Conservation (phyloP, 2,329 filamentous ascomycete genomes). For the Penicillium sp. region DNA sequence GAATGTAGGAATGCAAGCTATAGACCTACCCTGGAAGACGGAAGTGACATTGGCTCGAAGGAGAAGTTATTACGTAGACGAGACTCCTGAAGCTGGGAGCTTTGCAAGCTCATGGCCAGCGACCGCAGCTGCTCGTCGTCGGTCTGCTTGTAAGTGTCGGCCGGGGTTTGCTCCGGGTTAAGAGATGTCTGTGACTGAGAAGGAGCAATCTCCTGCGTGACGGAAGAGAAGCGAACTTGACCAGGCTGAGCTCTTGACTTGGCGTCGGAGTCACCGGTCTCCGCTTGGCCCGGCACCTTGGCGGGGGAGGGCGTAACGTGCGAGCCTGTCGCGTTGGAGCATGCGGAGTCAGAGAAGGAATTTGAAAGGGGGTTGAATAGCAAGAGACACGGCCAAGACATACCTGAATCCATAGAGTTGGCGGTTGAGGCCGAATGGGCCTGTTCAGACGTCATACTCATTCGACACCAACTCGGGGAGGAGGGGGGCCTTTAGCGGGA, state of each 20-base stretch:
- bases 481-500: conserved; percentile 30
- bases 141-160: conserved; percentile 25
- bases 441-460: conserved; percentile 43
- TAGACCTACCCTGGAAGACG: conserved; percentile 53
- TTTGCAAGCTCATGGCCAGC: conserved; percentile 73
- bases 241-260: conserved; percentile 36
- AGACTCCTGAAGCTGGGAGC: conserved; percentile 76
- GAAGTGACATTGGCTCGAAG: conserved; percentile 89
- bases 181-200: conserved; percentile 35
- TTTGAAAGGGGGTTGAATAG: neutral
- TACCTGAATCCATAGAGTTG: conserved; percentile 35
- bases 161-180: conserved; percentile 13
- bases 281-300: conserved; percentile 30
- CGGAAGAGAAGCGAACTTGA: conserved; percentile 71
- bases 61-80: conserved; percentile 85
- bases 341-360: conserved; percentile 14
- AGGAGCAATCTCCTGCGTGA: conserved; percentile 71
- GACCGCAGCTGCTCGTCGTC: conserved; percentile 69
- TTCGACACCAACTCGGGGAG: conserved; percentile 24
- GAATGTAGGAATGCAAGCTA: conserved; percentile 10
- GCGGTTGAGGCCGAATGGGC: conserved; percentile 31
- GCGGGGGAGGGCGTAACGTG: conserved; percentile 23
- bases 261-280: conserved; percentile 30
- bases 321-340: conserved; percentile 18
- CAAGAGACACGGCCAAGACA: conserved; percentile 23